Percentiles rank a stretch among this genome's conserved stretches.
Conservation (phyloP, 1,284 basidiomycete species). For the Phellinidium pouzarii region DNA sequence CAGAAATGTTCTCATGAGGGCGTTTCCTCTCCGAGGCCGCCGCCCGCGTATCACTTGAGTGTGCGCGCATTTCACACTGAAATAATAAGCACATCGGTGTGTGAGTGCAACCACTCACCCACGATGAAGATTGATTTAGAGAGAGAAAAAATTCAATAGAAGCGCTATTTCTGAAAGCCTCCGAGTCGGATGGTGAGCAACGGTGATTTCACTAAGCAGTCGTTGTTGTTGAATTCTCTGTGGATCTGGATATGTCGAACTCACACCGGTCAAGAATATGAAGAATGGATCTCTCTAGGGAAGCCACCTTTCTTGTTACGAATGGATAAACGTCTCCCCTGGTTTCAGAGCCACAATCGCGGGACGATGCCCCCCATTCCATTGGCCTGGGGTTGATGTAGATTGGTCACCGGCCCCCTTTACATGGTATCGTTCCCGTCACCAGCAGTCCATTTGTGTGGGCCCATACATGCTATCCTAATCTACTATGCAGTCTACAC, state of each 20-base stretch:
- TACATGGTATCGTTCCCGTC: neutral
- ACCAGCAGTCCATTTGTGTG: too few species aligned
- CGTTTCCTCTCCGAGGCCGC: neutral
- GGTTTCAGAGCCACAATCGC: too few species aligned
- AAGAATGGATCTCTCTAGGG: too few species aligned
- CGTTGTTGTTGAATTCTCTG: neutral
- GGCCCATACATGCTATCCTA: too few species aligned
- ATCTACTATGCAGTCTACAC: neutral
- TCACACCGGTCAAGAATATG: too few species aligned
- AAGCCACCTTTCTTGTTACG: too few species aligned
- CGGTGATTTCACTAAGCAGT: neutral
- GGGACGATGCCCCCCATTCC: neutral
- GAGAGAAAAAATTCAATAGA: neutral
- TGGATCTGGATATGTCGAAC: neutral
- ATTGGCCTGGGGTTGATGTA: neutral
- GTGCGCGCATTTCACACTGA: neutral
- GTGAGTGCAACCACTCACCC: neutral
- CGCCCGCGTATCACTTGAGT: neutral
- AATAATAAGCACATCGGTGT: neutral
- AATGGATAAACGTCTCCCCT: too few species aligned
- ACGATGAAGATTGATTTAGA: neutral
- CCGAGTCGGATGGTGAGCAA: neutral
- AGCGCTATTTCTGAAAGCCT: neutral
- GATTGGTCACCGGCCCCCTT: neutral
- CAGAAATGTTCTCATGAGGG: neutral